A percentile compares a stretch with the other conserved stretches of the same genome.
phyloP scores from a whole-genome alignment of 495 filamentous ascomycete species.

The Peziza echinospora region DNA sequence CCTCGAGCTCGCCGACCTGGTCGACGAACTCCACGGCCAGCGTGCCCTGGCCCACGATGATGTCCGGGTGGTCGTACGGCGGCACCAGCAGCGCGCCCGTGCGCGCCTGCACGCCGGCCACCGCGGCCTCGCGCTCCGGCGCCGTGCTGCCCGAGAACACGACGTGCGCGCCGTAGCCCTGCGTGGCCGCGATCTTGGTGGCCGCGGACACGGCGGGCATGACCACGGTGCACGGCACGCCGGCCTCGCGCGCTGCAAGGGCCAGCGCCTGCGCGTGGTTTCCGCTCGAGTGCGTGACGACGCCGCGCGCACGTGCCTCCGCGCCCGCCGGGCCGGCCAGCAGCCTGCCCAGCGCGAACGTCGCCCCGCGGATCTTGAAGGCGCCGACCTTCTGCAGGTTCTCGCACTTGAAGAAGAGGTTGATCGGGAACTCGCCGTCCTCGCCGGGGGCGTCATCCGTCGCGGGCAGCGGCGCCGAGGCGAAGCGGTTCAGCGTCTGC shows the following conservation, averaged over 20 bases:
- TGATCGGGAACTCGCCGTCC: conserved; percentile 39
- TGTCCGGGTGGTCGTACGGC: conserved; percentile 77
- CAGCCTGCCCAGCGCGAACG: conserved; percentile 64
- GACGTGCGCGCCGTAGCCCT: conserved; percentile 51
- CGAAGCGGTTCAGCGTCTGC: conserved; percentile 45
- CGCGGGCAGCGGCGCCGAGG: conserved; percentile 42
- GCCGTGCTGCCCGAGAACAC: conserved; percentile 65
- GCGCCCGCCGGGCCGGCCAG: conserved; percentile 25
- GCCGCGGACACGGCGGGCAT: conserved; percentile 73
- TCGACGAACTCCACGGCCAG: conserved; percentile 58
- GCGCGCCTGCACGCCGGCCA: conserved; percentile 36
- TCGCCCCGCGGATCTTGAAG: conserved; percentile 82
- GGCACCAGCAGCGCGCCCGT: conserved; percentile 63
- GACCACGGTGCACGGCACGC: conserved; percentile 51
- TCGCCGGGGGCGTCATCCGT: conserved; percentile 28
- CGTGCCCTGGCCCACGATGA: conserved; percentile 83
- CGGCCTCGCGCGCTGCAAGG: conserved; percentile 47
- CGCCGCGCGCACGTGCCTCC: conserved; percentile 42
- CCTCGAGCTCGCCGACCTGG: conserved; percentile 36
- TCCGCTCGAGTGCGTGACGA: conserved; percentile 81
- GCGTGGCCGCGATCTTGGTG: conserved; percentile 68
- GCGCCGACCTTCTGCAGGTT: conserved; percentile 80
- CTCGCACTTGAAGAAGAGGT: conserved; percentile 91
- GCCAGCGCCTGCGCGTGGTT: conserved; percentile 39
- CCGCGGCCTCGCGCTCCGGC: conserved; percentile 59